These are phyloP conservation scores for Phanerochaete sordida DNA, from an alignment of 768 basidiomycete species.

Conservation along the genomic window DNA sequence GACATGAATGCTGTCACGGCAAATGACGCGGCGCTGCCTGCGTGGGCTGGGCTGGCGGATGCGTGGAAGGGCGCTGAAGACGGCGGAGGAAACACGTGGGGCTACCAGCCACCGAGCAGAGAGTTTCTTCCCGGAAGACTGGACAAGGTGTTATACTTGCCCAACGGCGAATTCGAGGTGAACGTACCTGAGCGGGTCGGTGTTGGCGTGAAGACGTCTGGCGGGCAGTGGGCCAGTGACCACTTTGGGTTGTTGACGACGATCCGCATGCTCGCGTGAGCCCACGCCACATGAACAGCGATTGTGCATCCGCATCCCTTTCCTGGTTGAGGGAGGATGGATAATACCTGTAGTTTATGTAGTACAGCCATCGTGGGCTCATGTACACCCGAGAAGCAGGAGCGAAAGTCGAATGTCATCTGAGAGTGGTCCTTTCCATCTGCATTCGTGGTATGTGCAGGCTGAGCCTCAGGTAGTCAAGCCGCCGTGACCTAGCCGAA, in stretches of 20 bases:
- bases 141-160: slow-evolving; percentile 64
- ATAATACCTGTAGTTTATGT: no score
- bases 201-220: slow-evolving; percentile 41
- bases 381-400: no score
- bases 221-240: slow-evolving; percentile 57
- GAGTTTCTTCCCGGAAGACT: slow-evolving; percentile 50
- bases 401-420: no score
- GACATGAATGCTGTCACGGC: slow-evolving; percentile 68
- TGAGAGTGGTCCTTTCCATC: no score
- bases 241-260: slow-evolving; percentile 58
- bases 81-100: slow-evolving; percentile 63
- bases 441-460: no score
- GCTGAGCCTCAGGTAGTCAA: no score
- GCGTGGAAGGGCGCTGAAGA: slow-evolving; percentile 50
- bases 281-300: neutral
- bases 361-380: no score
- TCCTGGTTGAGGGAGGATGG: no score
- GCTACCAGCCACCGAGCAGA: slow-evolving; percentile 46
- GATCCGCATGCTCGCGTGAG: slow-evolving; percentile 22
- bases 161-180: slow-evolving; percentile 40
- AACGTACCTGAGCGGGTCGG: slow-evolving; percentile 56
- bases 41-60: slow-evolving; percentile 49
- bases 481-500: no score
- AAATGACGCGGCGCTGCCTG: slow-evolving; percentile 40
- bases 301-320: no score